phyloP scores from a whole-genome alignment of 2,329 filamentous ascomycete genomes.

The Orbilia javanica region DNA sequence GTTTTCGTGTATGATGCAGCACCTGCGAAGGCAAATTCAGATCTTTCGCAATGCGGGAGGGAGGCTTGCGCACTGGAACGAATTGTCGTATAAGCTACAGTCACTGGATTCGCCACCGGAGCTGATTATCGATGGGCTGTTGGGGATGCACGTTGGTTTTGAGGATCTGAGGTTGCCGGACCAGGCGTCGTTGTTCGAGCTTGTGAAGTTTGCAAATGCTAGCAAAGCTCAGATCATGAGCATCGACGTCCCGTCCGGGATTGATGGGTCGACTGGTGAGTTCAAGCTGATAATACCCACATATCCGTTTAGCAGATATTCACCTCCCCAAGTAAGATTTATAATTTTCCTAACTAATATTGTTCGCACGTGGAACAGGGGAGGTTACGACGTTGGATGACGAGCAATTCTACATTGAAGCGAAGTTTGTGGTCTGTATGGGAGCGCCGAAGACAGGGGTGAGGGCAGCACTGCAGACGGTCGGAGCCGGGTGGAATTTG shows the following conservation, averaged over 20 bases:
- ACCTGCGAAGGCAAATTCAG: constrained; percentile 82
- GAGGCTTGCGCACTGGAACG: constrained; percentile 74
- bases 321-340: too few species aligned
- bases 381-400: constrained; percentile 73
- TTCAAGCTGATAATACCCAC: too few species aligned
- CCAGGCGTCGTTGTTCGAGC: constrained; percentile 84
- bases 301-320: too few species aligned
- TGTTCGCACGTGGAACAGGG: constrained; percentile 63
- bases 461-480: constrained; percentile 75
- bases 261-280: constrained; percentile 80
- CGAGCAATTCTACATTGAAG: constrained; percentile 81
- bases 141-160: constrained; percentile 88
- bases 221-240: constrained; percentile 84
- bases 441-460: constrained; percentile 89
- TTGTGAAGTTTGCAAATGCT: constrained; percentile 94
- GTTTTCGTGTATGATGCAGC: constrained; percentile 63
- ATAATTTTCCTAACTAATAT: constrained; percentile 54
- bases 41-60: constrained; percentile 88
- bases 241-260: constrained; percentile 90
- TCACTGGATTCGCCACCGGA: constrained; percentile 76
- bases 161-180: constrained; percentile 87
- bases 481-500: constrained; percentile 74
- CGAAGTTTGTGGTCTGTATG: constrained; percentile 85
- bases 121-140: constrained; percentile 87
- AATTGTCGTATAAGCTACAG: constrained; percentile 70